Evolutionary conservation across 2,329 filamentous ascomycete species (phyloP), one percentile per base, ranked within the genome.

Genomic region (Paecilomyces formosus): DNA sequence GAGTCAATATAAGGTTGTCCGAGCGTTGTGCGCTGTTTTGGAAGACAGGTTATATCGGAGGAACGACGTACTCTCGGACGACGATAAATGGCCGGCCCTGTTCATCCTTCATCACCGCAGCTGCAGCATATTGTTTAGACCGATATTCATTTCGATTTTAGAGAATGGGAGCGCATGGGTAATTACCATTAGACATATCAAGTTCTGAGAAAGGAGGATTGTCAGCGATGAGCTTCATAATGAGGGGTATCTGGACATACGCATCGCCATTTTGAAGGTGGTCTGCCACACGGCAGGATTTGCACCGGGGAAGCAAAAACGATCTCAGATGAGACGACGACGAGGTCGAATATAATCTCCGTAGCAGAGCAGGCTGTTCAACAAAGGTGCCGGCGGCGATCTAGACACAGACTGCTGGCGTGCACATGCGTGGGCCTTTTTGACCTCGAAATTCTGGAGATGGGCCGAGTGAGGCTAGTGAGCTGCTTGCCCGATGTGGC

Each of bases 71-170:
- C 91, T 99, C 94, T 87, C 94, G 85, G 68, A 99, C 94, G 64
- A 99, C 88, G 74, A 99, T 99, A 78, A 99, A 99, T 45, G 94
- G 94, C 73, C 94, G 86, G 62, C 94, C 94, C 76, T 94, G 88
- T 80, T 99, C 94, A 83, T 99, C 94, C 82, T 96, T 96, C 82
- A 97, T 86, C 76, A 99, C 79, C 76, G 85, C 82, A 70, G 85
- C 85, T 85, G 64, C 67, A 58, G 30, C 33, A 53, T 35, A 54
- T 31, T 51, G 61, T 73, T 56, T 33, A 39, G 12, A 31, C 22
- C 53, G 50, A 22, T 30, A 26, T 52, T 66, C 61, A 66, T 65
- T 66, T 65, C 61, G 57, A 66, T 62, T 31, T 61, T 53, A 60
- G 61, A 60, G 26, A 45, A 61, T 45, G 57, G 45, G 11, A 33